Evolutionary conservation across 768 basidiomycete species (phyloP), one percentile per base, ranked within the genome.

Genomic region (Suillus subluteus): DNA sequence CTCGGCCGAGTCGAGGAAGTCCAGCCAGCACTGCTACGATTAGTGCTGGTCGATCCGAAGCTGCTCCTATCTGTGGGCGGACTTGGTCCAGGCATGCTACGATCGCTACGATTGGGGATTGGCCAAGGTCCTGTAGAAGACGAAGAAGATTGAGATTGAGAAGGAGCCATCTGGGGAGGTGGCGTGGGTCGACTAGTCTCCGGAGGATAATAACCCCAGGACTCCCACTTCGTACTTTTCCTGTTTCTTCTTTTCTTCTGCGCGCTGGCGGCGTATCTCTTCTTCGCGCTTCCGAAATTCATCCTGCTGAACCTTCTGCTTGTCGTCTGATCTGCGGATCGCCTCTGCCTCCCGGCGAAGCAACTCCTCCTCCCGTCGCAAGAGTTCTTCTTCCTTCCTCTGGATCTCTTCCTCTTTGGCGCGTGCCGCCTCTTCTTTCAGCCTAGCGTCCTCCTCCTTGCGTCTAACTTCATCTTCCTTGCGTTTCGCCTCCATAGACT

Each of bases 321-420:
- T 74, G 62, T 70, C 76, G 21, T 71, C 74, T 38, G 73, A 73
- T 67, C 70, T 71, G 48, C 74, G 77, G 52, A 75, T 70, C 67
- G 73, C 71, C 18, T 79, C 78, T 58, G 74, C 70, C 66, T 75
- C 74, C 56, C 76, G 70, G 66, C 72, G 76, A 62, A 65, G 70
- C 18, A 74, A 67, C 23, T 75, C 80, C 62, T 77, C 79, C 58
- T 81, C 80, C 62, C 67, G 70, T n/a, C 71, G 73, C 37, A 46
- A 70, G 11, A 74, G 67, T 35, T 76, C 73, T 23, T 73, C 78
- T 63, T 80, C 75, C 43, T 71, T 72, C 66, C 12, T 69, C 63
- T 46, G 69, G 54, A 73, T 50, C 35, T 73, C 72, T 21, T 72
- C 73, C 62, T 77, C 76, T 65, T 73, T 77, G 66, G 54, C 68